Conservation (phyloP, 306 rosid species). For the Echinosophora koreensis region DNA sequence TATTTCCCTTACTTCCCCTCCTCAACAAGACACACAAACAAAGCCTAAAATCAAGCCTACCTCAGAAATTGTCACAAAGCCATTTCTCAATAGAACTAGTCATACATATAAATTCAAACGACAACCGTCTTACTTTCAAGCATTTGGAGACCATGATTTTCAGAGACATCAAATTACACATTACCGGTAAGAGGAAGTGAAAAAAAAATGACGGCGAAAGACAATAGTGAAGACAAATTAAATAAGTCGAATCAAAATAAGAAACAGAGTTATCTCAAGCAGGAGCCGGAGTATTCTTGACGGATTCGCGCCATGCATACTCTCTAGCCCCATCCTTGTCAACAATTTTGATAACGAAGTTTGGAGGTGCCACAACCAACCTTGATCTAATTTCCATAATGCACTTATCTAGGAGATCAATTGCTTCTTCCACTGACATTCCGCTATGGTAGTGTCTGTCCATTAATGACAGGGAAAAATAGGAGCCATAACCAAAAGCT, state of each 20-base stretch:
- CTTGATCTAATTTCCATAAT: slow-evolving; percentile 79
- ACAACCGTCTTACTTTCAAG: slow-evolving; percentile 14
- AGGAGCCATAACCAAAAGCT: slow-evolving; percentile 95
- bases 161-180: slow-evolving; percentile 30
- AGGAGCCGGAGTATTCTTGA: slow-evolving; percentile 57
- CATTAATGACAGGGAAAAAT: slow-evolving; percentile 88
- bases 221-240: not conserved
- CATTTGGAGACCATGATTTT: slow-evolving; percentile 27
- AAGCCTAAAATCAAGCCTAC: slow-evolving; percentile 22
- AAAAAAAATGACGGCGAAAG: not conserved
- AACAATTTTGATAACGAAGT: slow-evolving; percentile 93
- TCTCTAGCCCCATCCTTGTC: slow-evolving; percentile 94
- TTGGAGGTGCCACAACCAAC: slow-evolving; percentile 92
- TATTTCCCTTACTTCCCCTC: too few species aligned
- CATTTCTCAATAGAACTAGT: slow-evolving; percentile 24
- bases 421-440: slow-evolving; percentile 85
- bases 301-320: slow-evolving; percentile 86
- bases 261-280: slow-evolving; percentile 56
- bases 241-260: slow-evolving; percentile 26
- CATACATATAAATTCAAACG: slow-evolving; percentile 32
- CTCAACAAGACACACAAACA: too few species aligned
- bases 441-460: slow-evolving; percentile 90
- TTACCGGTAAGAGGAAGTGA: not conserved
- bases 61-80: slow-evolving; percentile 1
- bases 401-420: slow-evolving; percentile 83